Evolutionary conservation across 2,329 filamentous ascomycete species (phyloP).

Genomic region (Beauveria sp.): DNA sequence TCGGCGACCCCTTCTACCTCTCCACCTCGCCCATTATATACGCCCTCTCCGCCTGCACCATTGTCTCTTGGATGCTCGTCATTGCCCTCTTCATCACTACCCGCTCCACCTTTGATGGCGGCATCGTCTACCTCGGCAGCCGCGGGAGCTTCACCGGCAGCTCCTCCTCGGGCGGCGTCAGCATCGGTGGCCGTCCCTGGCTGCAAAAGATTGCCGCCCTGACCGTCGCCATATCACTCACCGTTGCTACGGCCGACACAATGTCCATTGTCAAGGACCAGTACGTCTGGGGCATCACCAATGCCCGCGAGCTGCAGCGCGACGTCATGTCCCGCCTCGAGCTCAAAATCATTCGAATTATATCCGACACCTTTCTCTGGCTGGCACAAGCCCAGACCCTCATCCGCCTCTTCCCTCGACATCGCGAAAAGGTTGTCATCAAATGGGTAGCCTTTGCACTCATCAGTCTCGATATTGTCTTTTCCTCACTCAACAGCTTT

Average conservation of each 20-base stretch:
- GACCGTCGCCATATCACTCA: constrained; percentile 75
- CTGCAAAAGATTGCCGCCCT: constrained; percentile 76
- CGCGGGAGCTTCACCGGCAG: constrained; percentile 82
- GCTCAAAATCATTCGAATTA: constrained; percentile 82
- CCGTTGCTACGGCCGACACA: constrained; percentile 87
- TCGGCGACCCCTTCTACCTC: constrained; percentile 83
- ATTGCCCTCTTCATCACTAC: constrained; percentile 92
- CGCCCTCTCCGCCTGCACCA: constrained; percentile 82
- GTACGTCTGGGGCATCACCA: constrained; percentile 71
- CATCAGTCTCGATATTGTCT: constrained; percentile 83
- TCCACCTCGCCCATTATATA: constrained; percentile 91
- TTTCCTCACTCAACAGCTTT: constrained; percentile 89
- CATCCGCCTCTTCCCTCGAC: constrained; percentile 89
- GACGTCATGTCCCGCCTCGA: constrained; percentile 78
- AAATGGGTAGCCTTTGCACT: constrained; percentile 97
- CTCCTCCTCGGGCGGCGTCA: constrained; percentile 68
- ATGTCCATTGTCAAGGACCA: constrained; percentile 77
- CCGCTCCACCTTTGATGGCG: constrained; percentile 85
- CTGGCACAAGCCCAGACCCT: constrained; percentile 94
- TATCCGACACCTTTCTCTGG: constrained; percentile 96
- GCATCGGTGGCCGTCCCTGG: constrained; percentile 87
- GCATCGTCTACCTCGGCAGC: constrained; percentile 70
- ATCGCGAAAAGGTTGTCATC: constrained; percentile 96
- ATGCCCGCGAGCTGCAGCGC: constrained; percentile 66
- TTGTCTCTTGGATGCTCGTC: constrained; percentile 85